Base-by-base conservation (phyloP, 768 basidiomycete genomes). In the Boletellus sp. region DNA sequence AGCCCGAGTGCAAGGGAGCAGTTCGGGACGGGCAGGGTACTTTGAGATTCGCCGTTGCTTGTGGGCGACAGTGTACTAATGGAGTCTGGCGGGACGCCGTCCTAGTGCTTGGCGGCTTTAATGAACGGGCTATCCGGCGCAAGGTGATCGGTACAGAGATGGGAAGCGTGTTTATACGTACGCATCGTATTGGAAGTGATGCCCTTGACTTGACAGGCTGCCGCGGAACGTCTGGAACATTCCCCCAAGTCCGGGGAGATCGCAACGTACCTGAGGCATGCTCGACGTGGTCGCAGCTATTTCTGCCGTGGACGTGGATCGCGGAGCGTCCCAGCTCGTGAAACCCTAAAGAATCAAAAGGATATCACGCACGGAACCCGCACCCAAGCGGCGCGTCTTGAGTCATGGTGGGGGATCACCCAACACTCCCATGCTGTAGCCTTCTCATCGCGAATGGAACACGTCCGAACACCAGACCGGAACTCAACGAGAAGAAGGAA, bases 121-220 rank as follows among this genome's bases (percentile, higher is more conserved):
- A 51, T 47, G 42, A 45, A 28, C 28, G 26, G 26, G 26, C 24
- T n/a, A n/a, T n/a, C 38, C 23, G 13, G 28, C 24, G n/a, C 16
- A 11, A 33, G 22, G 34, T 33, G 28, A 28, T 39, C 37, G 42
- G 50, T 31, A 55, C 52, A 49, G 42, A 23, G 17, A 34, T 6
- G n/a, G 34, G 49, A n/a, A 50, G 28, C 51, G 42, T 50, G 57
- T 45, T 31, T 35, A 26, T 28, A 28, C 41, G 26, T 28, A 28
- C 41, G 9, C 42, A 31, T 20, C 42, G 40, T 19, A 15, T 37
- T 19, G 33, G 37, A 50, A 23, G 42, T n/a, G 26, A 36, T 17
- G 11, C 13, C 19, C 36, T 22, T 45, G 42, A 13, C 45, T 45
- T 23, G 45, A n/a, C 26, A 17, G 28, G 9, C 28, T 28, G 16